Conservation (phyloP, 2,329 filamentous ascomycete species). For the Dactylellina haptotyla region DNA sequence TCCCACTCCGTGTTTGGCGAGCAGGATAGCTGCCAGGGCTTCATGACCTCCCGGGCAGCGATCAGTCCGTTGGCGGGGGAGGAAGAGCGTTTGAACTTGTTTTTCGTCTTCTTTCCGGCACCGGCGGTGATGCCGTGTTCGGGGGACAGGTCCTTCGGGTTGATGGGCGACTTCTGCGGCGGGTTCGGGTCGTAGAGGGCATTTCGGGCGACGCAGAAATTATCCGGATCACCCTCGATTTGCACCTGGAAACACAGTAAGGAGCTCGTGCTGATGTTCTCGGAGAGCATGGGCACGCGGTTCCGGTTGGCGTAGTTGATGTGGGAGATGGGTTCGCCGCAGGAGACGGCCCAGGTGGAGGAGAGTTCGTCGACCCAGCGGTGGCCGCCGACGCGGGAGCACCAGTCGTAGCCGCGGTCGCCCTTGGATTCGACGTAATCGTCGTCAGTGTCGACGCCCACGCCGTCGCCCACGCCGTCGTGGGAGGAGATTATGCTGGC, state of each 20-base stretch:
- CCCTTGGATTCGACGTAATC: neutral
- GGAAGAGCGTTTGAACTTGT: neutral
- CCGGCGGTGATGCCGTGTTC: neutral
- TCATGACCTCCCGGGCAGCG: neutral
- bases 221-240: constrained; percentile 17
- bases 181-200: constrained; percentile 11
- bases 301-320: neutral
- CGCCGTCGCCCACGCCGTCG: neutral
- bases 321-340: neutral
- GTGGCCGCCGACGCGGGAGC: constrained; percentile 21
- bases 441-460: neutral
- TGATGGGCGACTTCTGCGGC: neutral
- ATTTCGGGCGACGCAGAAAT: constrained; percentile 41
- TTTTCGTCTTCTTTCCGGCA: neutral
- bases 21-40: constrained; percentile 17
- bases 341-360: constrained; percentile 39
- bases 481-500: neutral
- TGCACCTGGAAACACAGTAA: constrained; percentile 41
- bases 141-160: constrained; percentile 17
- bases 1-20: constrained; percentile 4
- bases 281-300: neutral
- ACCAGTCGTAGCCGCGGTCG: constrained; percentile 27
- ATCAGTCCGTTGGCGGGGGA: neutral
- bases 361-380: constrained; percentile 21
- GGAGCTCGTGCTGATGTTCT: neutral